Evolutionary conservation across 164 flowering plant genomes (phyloP), one percentile per base, ranked within the genome.

Genomic region (Annona squamosa): DNA sequence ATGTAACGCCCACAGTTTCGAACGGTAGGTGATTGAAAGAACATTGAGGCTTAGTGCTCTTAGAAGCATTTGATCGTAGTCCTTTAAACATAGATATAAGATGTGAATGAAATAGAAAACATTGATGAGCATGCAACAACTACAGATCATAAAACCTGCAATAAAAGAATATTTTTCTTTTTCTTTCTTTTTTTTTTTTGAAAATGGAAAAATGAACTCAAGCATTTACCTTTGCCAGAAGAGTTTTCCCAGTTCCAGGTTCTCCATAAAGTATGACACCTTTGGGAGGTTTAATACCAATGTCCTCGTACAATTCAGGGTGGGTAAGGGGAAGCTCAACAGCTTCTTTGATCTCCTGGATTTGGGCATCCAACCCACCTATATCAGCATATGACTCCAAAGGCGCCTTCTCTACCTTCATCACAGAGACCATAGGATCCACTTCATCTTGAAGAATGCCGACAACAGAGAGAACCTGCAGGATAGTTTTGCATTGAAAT

Each of bases 281-380:
- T 70, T 91, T 90, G 10, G 96, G 97, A 74, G 98, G 97, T 74
- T 86, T 90, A 48, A 92, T 92, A 48, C 96, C 98, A 76, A 91
- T 91, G 76, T 92, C 91, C 76, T 89, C 90, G 83, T 91, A 92
- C 46, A 91, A 77, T 76, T 92, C 96, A 71, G 92, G 96, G 71
- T 92, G 98, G n/a, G 94, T 89, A 3, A 92, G 83, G 69, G 98
- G 94, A 44, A 92, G 92, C 77, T 89, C 98, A 45, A 91, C 96
- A 26, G 96, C 96, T 80, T 92, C 98, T 70, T 87, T 87, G 46
- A 92, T 91, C 83, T 92, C 96, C 73, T 92, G 98, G 59, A 89
- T 91, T 77, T 92, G 98, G 41, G 91, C 87, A 84, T 91, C 98
- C 71, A 89, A 79, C 46, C 94, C 98, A 71, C 98, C 98, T 16